Evolutionary conservation across 441 rosid genomes (phyloP).

Genomic region (Theobroma grandiflorum): DNA sequence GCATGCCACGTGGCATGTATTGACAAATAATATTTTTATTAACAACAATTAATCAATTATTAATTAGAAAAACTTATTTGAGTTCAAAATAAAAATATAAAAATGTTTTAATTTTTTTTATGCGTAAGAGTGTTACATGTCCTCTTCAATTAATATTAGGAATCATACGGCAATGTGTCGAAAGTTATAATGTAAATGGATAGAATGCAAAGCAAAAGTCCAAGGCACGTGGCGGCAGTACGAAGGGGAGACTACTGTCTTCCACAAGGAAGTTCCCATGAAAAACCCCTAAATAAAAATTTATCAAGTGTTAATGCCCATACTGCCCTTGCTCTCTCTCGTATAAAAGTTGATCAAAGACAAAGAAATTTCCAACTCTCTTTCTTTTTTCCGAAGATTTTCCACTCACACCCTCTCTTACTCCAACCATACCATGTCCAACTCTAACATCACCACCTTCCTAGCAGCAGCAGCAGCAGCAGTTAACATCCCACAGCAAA

Average conservation of each 20-base stretch:
- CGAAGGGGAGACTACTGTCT: neutral
- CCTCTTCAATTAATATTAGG: no score
- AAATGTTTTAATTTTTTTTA: no score
- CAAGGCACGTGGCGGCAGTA: neutral
- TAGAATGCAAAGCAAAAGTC: neutral
- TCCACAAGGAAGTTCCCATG: slow-evolving; percentile 7
- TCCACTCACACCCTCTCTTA: neutral
- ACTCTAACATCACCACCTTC: slow-evolving; percentile 1
- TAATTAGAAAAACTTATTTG: no score
- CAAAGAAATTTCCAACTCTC: slow-evolving; percentile 3
- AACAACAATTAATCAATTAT: no score
- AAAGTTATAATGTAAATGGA: neutral
- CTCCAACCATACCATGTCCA: neutral
- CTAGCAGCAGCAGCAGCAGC: neutral
- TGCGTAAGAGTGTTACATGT: no score
- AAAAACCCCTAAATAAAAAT: neutral
- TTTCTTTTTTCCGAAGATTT: neutral
- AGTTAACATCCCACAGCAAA: neutral
- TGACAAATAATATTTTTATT: no score
- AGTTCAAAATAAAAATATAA: no score
- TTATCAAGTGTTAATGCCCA: neutral
- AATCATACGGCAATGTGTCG: no score
- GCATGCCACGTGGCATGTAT: no score
- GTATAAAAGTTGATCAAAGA: neutral
- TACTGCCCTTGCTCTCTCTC: neutral